A percentile compares a stretch with the other conserved stretches of the same genome.
Evolutionary conservation across 768 basidiomycete species (phyloP).

Genomic region (Termitomyces sp.): DNA sequence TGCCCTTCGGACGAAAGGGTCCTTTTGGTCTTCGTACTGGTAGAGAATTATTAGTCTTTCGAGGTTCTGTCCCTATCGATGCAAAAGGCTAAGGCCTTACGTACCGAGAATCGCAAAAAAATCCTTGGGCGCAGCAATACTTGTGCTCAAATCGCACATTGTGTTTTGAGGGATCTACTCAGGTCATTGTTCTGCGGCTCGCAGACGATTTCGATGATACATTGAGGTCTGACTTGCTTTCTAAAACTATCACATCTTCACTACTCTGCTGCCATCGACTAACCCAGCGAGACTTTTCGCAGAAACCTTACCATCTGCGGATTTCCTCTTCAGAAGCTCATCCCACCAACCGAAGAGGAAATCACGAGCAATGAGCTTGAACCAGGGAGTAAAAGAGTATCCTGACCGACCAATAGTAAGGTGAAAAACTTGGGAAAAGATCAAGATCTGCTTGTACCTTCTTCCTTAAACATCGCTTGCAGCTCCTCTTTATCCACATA

Average conservation of each 20-base stretch:
- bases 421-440: background rate
- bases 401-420: slow-evolving; percentile 37
- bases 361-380: slow-evolving; percentile 95
- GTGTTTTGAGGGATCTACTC: background rate
- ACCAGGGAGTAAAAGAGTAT: slow-evolving; percentile 97
- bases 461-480: slow-evolving; percentile 83
- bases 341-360: slow-evolving; percentile 99
- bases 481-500: slow-evolving; percentile 93
- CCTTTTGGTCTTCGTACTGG: slow-evolving; percentile 41
- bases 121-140: background rate
- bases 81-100: slow-evolving; percentile 3
- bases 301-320: slow-evolving; percentile 52
- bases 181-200: background rate
- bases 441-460: slow-evolving; percentile 46
- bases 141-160: background rate
- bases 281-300: slow-evolving; percentile 65
- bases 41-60: slow-evolving; percentile 68
- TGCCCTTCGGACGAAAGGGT: slow-evolving; percentile 56
- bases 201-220: background rate
- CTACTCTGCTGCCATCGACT: slow-evolving; percentile 70
- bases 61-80: slow-evolving; percentile 30
- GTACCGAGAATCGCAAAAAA: background rate
- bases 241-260: slow-evolving; percentile 37
- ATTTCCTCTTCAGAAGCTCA: slow-evolving; percentile 66
- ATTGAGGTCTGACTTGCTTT: background rate